A percentile compares a stretch with the other conserved stretches of the same genome.
These are phyloP conservation scores for Mangifera indica DNA, from an alignment of 345 rosid species.

Conservation along the genomic window DNA sequence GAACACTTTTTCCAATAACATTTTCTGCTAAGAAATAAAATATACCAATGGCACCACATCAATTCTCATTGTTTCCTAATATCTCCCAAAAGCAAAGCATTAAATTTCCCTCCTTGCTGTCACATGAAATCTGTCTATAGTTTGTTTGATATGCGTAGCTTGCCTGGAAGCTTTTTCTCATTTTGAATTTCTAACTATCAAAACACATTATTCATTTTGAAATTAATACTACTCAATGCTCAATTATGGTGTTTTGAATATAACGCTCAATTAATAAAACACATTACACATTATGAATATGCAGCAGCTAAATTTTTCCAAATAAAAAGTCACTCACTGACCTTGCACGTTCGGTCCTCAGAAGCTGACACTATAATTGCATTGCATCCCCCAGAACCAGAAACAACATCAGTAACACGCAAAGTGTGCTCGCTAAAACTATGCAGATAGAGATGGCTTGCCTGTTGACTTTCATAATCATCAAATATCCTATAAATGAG, in stretches of 20 bases:
- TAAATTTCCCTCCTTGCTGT: background rate
- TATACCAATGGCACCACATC: background rate
- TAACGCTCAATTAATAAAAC: no score
- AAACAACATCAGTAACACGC: constrained; percentile 59
- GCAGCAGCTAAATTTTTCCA: background rate
- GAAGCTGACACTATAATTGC: constrained; percentile 80
- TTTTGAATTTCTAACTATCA: background rate
- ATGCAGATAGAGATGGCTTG: constrained; percentile 53
- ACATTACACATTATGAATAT: background rate
- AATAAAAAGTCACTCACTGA: constrained; percentile 16
- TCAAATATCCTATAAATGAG: constrained; percentile 58
- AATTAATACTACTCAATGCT: background rate
- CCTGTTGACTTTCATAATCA: constrained; percentile 50
- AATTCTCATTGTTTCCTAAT: background rate
- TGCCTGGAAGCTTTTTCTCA: background rate
- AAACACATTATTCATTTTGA: background rate
- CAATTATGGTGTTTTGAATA: background rate
- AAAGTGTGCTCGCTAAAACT: constrained; percentile 57
- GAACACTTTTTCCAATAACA: background rate
- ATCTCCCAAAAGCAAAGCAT: background rate
- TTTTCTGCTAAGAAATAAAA: background rate
- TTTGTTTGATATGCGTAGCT: background rate
- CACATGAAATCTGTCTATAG: background rate
- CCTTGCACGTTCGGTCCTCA: constrained; percentile 87
- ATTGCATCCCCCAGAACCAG: constrained; percentile 69